phyloP scores from a whole-genome alignment of 169 alveolate genomes.

The Cryptosporidium parvum region DNA sequence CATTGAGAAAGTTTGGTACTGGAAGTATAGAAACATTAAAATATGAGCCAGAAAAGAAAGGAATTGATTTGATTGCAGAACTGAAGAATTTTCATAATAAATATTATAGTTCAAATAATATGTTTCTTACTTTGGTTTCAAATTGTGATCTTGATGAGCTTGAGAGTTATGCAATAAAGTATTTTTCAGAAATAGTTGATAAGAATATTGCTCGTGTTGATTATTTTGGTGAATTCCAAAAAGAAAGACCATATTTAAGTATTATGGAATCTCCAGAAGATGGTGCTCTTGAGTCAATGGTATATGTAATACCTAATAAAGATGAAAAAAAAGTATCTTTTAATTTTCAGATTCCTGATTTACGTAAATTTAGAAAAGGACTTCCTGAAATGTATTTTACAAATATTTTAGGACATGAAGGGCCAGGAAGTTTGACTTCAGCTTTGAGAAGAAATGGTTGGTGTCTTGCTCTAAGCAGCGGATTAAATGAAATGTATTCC shows the following conservation, averaged over 20 bases:
- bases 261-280: constrained; percentile 49
- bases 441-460: constrained; percentile 22
- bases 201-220: constrained; percentile 3
- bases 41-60: constrained; percentile 71
- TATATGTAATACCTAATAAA: constrained; percentile 40
- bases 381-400: constrained; percentile 56
- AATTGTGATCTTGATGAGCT: constrained; percentile 23
- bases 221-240: constrained; percentile 31
- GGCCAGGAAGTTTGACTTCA: constrained; percentile 55
- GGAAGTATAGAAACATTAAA: constrained; percentile 78
- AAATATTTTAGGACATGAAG: constrained; percentile 53
- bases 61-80: constrained; percentile 76
- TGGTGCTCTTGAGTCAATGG: constrained; percentile 57
- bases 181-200: constrained; percentile 45
- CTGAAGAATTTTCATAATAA: constrained; percentile 75
- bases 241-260: constrained; percentile 57
- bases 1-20: constrained; percentile 77
- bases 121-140: constrained; percentile 70
- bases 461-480: constrained; percentile 46
- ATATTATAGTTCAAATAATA: constrained; percentile 75
- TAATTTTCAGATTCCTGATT: constrained; percentile 59
- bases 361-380: constrained; percentile 44
- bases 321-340: constrained; percentile 37
- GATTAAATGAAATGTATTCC: constrained; percentile 52
- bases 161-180: constrained; percentile 27